Percentiles rank a stretch among this genome's conserved stretches.
These are phyloP conservation scores for Blumeriella jaapii DNA, from an alignment of 2,329 filamentous ascomycete species.

Conservation along the genomic window DNA sequence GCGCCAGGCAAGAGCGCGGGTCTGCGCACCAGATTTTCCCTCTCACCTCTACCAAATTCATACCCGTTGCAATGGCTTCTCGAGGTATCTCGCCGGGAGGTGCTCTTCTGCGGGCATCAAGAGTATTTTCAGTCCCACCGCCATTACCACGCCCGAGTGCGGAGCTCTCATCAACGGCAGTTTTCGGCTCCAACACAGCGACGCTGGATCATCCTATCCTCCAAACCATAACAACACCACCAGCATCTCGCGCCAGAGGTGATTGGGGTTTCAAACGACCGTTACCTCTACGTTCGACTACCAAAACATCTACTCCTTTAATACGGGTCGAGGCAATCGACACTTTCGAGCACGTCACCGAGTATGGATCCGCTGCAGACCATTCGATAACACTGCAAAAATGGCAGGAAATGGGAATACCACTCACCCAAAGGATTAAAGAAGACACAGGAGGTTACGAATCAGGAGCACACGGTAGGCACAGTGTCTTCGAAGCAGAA, in stretches of 20 bases:
- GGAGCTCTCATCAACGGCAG: slow-evolving; percentile 36
- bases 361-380: slow-evolving; percentile 74
- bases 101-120: slow-evolving; percentile 70
- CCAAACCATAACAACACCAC: slow-evolving; percentile 70
- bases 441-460: background rate
- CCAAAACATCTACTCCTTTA: slow-evolving; percentile 59
- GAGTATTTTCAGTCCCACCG: slow-evolving; percentile 77
- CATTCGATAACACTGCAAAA: slow-evolving; percentile 73
- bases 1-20: too few relatives aligned
- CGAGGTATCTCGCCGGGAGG: slow-evolving; percentile 46
- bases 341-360: slow-evolving; percentile 77
- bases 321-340: slow-evolving; percentile 71
- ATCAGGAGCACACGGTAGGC: slow-evolving; percentile 15
- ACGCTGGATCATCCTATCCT: slow-evolving; percentile 72
- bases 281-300: slow-evolving; percentile 65
- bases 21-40: too few relatives aligned
- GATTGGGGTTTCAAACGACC: slow-evolving; percentile 91
- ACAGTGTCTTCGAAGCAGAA: slow-evolving; percentile 49
- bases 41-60: too few relatives aligned
- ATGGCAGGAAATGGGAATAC: slow-evolving; percentile 71
- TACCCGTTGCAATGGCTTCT: slow-evolving; percentile 27
- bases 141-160: slow-evolving; percentile 53
- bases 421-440: slow-evolving; percentile 35
- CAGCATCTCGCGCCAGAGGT: slow-evolving; percentile 59
- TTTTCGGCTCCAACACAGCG: slow-evolving; percentile 50